Evolutionary conservation across 2,329 filamentous ascomycete species (phyloP).

Genomic region (Corinectria fuckeliana): DNA sequence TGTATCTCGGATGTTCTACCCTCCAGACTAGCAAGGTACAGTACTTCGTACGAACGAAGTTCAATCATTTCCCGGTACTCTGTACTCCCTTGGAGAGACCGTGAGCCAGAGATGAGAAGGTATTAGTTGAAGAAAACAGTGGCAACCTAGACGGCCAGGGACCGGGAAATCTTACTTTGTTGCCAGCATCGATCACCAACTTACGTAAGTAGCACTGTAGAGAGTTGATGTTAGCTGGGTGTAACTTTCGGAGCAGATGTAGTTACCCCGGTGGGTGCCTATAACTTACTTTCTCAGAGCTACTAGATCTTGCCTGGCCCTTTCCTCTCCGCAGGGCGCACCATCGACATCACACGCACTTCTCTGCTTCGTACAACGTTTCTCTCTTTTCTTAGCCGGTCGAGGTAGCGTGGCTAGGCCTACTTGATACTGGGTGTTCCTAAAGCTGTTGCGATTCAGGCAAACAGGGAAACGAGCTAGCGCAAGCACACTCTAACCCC

Average conservation of each 20-base stretch:
- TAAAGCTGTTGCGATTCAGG: background rate
- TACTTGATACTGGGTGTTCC: background rate
- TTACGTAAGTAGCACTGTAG: too few species aligned
- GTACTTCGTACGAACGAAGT: background rate
- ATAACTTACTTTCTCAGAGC: too few species aligned
- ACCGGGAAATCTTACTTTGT: background rate
- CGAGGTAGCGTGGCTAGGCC: background rate
- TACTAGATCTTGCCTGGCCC: too few species aligned
- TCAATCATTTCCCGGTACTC: too few species aligned
- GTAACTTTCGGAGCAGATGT: background rate
- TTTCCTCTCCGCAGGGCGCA: too few species aligned
- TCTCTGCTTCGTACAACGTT: background rate
- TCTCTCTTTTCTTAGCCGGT: too few species aligned
- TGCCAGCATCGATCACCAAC: background rate
- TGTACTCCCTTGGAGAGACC: too few species aligned
- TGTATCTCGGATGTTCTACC: slow-evolving; percentile 11
- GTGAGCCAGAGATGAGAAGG: background rate
- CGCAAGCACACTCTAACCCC: background rate
- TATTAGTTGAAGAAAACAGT: background rate
- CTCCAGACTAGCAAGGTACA: background rate
- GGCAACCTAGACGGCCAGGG: background rate
- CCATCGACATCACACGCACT: background rate
- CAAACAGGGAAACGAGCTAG: background rate
- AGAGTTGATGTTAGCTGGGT: background rate
- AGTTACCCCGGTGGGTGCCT: background rate